Percentiles rank a stretch among this genome's conserved stretches.
These are phyloP conservation scores for Psilocybe azurescens DNA, from an alignment of 768 basidiomycete species.

Conservation along the genomic window DNA sequence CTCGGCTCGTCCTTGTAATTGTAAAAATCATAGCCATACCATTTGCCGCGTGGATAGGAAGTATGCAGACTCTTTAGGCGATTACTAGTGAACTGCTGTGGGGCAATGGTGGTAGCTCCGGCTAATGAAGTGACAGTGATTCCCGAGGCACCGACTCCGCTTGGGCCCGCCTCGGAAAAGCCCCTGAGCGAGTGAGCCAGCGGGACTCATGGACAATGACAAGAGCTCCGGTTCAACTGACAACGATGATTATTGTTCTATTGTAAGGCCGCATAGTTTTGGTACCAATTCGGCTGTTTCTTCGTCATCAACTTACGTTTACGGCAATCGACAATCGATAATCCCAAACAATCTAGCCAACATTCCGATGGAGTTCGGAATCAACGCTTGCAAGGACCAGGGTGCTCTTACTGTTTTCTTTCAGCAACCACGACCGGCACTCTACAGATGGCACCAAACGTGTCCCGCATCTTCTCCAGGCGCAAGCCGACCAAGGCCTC, in stretches of 20 bases:
- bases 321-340: neutral
- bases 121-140: neutral
- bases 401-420: neutral
- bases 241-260: neutral
- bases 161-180: neutral
- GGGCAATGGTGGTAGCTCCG: neutral
- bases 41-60: no score
- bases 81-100: neutral
- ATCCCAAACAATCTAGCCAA: neutral
- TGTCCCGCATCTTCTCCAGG: slow-evolving; percentile 3
- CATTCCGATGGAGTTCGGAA: neutral
- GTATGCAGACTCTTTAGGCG: no score
- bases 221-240: neutral
- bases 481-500: neutral
- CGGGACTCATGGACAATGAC: neutral
- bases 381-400: neutral
- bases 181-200: neutral
- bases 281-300: neutral
- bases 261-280: neutral
- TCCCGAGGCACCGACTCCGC: neutral
- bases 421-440: neutral
- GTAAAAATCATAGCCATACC: no score
- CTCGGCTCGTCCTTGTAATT: no score
- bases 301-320: neutral
- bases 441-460: neutral